phyloP scores from a whole-genome alignment of 2,329 filamentous ascomycete genomes.

The Leptographium flavum region DNA sequence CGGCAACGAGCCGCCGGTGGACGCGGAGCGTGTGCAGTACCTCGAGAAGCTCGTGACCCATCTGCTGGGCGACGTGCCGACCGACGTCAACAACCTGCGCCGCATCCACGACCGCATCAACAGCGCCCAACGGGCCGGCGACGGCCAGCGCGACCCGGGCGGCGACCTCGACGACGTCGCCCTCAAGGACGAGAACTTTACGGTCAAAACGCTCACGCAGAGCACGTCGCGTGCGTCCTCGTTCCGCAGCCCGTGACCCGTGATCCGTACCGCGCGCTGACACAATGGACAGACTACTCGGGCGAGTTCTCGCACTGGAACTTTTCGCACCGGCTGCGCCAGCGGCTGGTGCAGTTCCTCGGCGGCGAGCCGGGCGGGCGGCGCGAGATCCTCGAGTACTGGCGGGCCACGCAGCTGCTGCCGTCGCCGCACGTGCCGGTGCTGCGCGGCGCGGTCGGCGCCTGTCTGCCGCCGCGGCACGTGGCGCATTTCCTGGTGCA shows the following conservation, averaged over 20 bases:
- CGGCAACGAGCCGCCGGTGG: too few species aligned
- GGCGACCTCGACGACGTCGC: constrained; percentile 12
- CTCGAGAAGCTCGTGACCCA: constrained; percentile 10
- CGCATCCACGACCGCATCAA: constrained; percentile 11
- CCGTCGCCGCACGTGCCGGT: constrained; percentile 22
- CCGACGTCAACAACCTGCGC: constrained; percentile 10
- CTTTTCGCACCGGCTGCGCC: constrained; percentile 29
- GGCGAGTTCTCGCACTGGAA: constrained; percentile 40
- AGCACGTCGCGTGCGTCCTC: constrained; percentile 24
- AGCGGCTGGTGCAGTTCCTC: constrained; percentile 1
- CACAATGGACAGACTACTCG: constrained; percentile 26
- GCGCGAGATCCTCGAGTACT: constrained; percentile 6
- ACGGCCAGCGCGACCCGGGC: neutral
- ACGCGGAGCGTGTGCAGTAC: constrained; percentile 2
- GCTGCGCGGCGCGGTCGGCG: constrained; percentile 20
- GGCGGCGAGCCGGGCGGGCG: constrained; percentile 1
- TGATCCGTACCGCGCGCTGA: neutral
- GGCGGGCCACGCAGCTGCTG: constrained; percentile 24
- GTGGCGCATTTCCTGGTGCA: constrained; percentile 31
- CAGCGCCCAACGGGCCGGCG: neutral
- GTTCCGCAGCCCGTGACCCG: neutral
- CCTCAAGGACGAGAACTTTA: constrained; percentile 17
- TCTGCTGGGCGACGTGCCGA: constrained; percentile 10
- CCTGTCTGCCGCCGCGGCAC: constrained; percentile 28
- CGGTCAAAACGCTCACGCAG: constrained; percentile 17